Base-by-base conservation (phyloP, 768 basidiomycete species). In the Boletus rubescentipes region DNA sequence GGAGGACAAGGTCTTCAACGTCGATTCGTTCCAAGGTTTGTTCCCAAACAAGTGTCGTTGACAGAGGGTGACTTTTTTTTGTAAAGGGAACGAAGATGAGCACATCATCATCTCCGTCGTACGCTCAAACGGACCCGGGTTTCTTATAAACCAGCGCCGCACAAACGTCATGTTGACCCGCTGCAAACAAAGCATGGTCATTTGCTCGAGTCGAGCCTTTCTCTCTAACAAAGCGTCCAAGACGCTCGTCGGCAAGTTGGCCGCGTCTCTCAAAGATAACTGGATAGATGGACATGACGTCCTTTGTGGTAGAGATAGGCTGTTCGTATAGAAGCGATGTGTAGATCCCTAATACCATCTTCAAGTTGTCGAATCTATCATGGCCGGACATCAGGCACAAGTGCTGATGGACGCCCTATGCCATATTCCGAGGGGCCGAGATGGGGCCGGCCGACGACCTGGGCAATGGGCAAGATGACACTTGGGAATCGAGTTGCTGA, bases 161-260 rank as follows among this genome's bases (percentile, higher is more conserved):
- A 87, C 85, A 43, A 93, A 93, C 79, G 91, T 93, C 40, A 90
- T 93, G 89, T 77, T 92, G 31, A 87, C 86, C 31, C 80, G 89
- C 20, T 91, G 85, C 74, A 86, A 85, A 66, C 66, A 68, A 44
- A 83, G 82, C 34, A 92, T 93, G 88, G 82, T 84, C 60, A 83
- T 93, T 63, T 74, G 86, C 47, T 77, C 85, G 9, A 86, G 70
- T 55, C 73, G 73, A 6, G 21, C 49, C 9, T 72, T 66, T 39
- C 59, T 72, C 14, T 53, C 21, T 15, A 59, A 51, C 2, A 10
- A 21, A 12, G 68, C 59, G 2, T 58, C 59, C 15, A 0, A 12
- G 31, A 70, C 68, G 11, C 54, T 70, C 2, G 57, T 70, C 10
- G 68, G 68, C 29, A 57, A 60, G 49, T 43, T 68, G 26, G 70